Percentiles rank a stretch among this genome's conserved stretches.
Evolutionary conservation across 768 basidiomycete species (phyloP).

Genomic region (Suillus cothurnatus): DNA sequence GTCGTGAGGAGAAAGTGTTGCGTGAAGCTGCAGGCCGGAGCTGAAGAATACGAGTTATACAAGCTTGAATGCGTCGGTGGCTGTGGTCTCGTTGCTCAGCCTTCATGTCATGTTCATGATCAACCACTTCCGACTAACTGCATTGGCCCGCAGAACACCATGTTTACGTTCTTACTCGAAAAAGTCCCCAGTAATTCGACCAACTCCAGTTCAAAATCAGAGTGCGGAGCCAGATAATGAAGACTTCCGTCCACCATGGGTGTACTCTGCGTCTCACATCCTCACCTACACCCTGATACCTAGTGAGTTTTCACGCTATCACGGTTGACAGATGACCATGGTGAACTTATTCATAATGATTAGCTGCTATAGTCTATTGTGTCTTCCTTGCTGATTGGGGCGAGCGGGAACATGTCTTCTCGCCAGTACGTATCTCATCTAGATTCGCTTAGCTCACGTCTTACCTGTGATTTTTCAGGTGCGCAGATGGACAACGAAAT

Average conservation of each 20-base stretch:
- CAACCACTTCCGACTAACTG: constrained; percentile 5
- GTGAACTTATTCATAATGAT: constrained; percentile 2
- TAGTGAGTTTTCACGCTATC: constrained; percentile 36
- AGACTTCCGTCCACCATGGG: constrained; percentile 65
- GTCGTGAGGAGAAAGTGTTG: neutral
- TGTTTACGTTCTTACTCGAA: neutral
- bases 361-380: constrained; percentile 57
- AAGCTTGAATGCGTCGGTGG: too few species aligned
- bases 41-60: too few species aligned
- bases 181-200: neutral
- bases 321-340: neutral
- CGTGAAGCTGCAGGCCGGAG: too few species aligned
- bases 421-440: constrained; percentile 48
- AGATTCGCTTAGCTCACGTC: neutral
- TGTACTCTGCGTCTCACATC: constrained; percentile 53
- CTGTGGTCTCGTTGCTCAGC: neutral
- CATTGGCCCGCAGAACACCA: constrained; percentile 1
- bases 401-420: constrained; percentile 71
- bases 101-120: constrained; percentile 3
- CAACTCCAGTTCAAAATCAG: neutral
- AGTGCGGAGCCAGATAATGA: constrained; percentile 19
- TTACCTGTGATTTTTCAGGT: constrained; percentile 36
- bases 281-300: constrained; percentile 59
- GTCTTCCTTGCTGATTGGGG: constrained; percentile 70
- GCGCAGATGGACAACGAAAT: constrained; percentile 56